Evolutionary conservation across 2,329 filamentous ascomycete species (phyloP).

Genomic region (Hirsutella minnesotensis): DNA sequence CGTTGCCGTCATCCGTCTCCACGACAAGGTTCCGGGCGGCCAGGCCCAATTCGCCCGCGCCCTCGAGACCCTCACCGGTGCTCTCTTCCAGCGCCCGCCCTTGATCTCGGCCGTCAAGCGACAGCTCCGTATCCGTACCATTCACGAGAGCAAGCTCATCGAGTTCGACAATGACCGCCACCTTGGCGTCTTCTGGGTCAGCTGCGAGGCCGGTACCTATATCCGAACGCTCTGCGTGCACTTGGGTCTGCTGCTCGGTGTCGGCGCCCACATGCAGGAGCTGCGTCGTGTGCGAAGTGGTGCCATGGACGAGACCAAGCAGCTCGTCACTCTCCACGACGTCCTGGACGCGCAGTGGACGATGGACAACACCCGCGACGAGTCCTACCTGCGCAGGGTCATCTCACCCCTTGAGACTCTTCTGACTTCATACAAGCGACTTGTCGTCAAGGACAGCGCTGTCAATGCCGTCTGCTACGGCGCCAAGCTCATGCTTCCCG

Average conservation of each 20-base stretch:
- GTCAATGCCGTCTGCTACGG: conserved; percentile 98
- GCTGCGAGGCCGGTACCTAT: conserved; percentile 94
- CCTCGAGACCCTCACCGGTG: conserved; percentile 90
- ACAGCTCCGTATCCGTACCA: conserved; percentile 94
- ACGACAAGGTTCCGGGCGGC: conserved; percentile 89
- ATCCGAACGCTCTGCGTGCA: conserved; percentile 97
- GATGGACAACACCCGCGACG: conserved; percentile 90
- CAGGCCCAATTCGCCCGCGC: conserved; percentile 87
- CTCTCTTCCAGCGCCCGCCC: conserved; percentile 82
- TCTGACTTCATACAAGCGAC: conserved; percentile 84
- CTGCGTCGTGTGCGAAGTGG: conserved; percentile 85
- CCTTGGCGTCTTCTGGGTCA: conserved; percentile 97
- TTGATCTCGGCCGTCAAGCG: conserved; percentile 98
- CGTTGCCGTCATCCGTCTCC: conserved; percentile 86
- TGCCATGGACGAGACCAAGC: conserved; percentile 85
- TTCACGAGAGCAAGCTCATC: conserved; percentile 90
- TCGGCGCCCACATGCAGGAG: conserved; percentile 97
- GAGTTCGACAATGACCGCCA: conserved; percentile 99
- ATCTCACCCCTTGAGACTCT: conserved; percentile 90
- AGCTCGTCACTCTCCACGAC: conserved; percentile 78
- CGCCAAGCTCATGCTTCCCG: conserved; percentile 97
- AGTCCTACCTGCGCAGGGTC: conserved; percentile 81
- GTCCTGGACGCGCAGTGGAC: conserved; percentile 91
- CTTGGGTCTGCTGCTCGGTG: conserved; percentile 62
- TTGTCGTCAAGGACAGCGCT: conserved; percentile 75